Conservation (phyloP, 257 asterid species). For the Fraxinus quadrangulata region DNA sequence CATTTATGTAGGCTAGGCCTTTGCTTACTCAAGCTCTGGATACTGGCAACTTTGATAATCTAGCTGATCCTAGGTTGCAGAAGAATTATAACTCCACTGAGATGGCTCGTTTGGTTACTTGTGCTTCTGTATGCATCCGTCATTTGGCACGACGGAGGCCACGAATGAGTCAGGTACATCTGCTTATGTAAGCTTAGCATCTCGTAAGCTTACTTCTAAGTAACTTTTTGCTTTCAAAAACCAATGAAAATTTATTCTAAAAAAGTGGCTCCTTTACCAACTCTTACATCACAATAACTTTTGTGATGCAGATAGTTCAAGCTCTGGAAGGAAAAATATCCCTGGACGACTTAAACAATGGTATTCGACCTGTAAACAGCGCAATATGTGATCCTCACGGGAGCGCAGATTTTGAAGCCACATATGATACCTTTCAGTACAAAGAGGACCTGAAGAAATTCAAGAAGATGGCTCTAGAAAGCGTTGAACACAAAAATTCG, state of each 20-base stretch:
- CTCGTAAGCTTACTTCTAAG: neutral
- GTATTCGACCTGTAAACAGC: slow-evolving; percentile 49
- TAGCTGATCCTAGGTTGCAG: slow-evolving; percentile 76
- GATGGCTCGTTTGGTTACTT: slow-evolving; percentile 80
- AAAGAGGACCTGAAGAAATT: slow-evolving; percentile 77
- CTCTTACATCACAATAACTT: neutral
- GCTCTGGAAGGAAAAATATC: slow-evolving; percentile 72
- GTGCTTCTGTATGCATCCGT: slow-evolving; percentile 83
- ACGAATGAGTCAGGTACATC: slow-evolving; percentile 70
- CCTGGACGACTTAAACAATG: slow-evolving; percentile 54
- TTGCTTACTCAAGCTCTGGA: slow-evolving; percentile 73
- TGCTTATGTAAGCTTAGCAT: neutral
- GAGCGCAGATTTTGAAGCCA: slow-evolving; percentile 59
- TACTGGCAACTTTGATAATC: slow-evolving; percentile 47
- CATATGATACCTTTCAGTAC: slow-evolving; percentile 62
- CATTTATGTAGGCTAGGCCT: slow-evolving; percentile 74
- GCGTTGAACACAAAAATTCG: slow-evolving; percentile 44
- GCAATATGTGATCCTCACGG: slow-evolving; percentile 41
- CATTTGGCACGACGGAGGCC: slow-evolving; percentile 90
- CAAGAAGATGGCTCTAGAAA: slow-evolving; percentile 72
- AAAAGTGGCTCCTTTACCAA: neutral
- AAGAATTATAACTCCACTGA: slow-evolving; percentile 55
- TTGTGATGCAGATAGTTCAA: slow-evolving; percentile 48
- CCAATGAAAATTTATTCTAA: neutral
- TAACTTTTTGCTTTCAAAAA: neutral